Percentiles rank a stretch among this genome's conserved stretches.
These are phyloP conservation scores for Hypoxylon crocopeplum DNA, from an alignment of 495 filamentous ascomycete species.

Conservation along the genomic window DNA sequence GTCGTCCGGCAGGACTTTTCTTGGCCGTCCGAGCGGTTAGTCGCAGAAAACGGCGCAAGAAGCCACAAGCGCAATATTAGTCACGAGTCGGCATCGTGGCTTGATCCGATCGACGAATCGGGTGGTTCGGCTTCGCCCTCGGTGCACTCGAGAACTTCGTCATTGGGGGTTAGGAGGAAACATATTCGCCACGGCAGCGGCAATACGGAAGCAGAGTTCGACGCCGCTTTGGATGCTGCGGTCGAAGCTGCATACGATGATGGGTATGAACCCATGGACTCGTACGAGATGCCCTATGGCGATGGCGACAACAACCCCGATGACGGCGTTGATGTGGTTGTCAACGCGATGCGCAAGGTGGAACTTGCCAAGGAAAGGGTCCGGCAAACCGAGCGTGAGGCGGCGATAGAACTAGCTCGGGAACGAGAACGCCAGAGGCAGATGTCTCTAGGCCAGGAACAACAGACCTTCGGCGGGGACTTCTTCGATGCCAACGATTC, in stretches of 20 bases:
- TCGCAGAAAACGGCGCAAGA: slow-evolving; percentile 31
- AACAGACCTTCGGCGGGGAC: slow-evolving; percentile 39
- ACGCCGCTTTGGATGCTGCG: slow-evolving; percentile 92
- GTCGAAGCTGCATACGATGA: slow-evolving; percentile 97
- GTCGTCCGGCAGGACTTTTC: slow-evolving; percentile 50
- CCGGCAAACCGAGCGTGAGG: slow-evolving; percentile 77
- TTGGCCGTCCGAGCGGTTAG: slow-evolving; percentile 44
- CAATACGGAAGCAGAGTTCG: slow-evolving; percentile 89
- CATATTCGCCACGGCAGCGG: slow-evolving; percentile 71
- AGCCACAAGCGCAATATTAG: slow-evolving; percentile 65
- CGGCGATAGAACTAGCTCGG: slow-evolving; percentile 66
- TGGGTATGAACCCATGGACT: slow-evolving; percentile 78
- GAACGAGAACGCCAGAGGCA: slow-evolving; percentile 57
- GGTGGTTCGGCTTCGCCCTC: slow-evolving; percentile 81
- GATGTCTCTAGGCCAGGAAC: slow-evolving; percentile 35
- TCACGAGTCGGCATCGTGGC: slow-evolving; percentile 86
- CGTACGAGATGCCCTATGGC: slow-evolving; percentile 42
- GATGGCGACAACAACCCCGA: slow-evolving; percentile 40
- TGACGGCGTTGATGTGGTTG: slow-evolving; percentile 55
- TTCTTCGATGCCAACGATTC: slow-evolving; percentile 74
- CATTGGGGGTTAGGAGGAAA: slow-evolving; percentile 69
- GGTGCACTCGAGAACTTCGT: slow-evolving; percentile 80
- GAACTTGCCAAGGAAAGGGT: slow-evolving; percentile 81
- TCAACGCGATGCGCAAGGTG: slow-evolving; percentile 70
- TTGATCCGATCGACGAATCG: slow-evolving; percentile 97